Evolutionary conservation across 176 grass and related monocot species (phyloP).

Genomic region (Microstegium vimineum): DNA sequence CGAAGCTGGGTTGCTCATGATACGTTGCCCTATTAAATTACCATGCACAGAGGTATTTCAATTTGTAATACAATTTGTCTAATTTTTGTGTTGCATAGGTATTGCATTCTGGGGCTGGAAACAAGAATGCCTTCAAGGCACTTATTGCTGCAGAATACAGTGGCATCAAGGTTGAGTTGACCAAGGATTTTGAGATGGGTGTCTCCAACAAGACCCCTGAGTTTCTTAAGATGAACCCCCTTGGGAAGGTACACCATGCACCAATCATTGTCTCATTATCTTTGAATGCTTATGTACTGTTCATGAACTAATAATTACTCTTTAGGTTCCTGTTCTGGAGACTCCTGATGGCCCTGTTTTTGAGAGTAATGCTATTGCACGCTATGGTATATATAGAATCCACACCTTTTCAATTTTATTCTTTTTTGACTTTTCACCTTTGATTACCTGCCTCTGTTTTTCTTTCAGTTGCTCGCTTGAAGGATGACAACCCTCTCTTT

Average conservation of each 20-base stretch:
- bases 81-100: conserved; percentile 29
- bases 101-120: conserved; percentile 45
- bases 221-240: conserved; percentile 95
- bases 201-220: conserved; percentile 92
- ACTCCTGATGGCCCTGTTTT: conserved; percentile 90
- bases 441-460: background rate
- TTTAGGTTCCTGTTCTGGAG: conserved; percentile 86
- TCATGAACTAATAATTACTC: background rate
- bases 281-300: background rate
- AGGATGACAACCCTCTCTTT: conserved; percentile 54
- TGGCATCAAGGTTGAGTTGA: conserved; percentile 72
- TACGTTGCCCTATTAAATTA: no score
- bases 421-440: background rate
- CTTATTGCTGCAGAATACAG: conserved; percentile 88
- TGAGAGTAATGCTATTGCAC: conserved; percentile 95
- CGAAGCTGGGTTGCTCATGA: no score
- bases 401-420: background rate
- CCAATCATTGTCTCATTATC: background rate
- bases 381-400: conserved; percentile 53
- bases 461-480: conserved; percentile 67
- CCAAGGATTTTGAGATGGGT: conserved; percentile 87
- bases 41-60: background rate
- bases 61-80: background rate
- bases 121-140: conserved; percentile 90
- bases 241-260: conserved; percentile 64